Evolutionary conservation across 2,329 filamentous ascomycete genomes (phyloP), one percentile per base, ranked within the genome.

Genomic region (Ophiostoma triangulosporum): DNA sequence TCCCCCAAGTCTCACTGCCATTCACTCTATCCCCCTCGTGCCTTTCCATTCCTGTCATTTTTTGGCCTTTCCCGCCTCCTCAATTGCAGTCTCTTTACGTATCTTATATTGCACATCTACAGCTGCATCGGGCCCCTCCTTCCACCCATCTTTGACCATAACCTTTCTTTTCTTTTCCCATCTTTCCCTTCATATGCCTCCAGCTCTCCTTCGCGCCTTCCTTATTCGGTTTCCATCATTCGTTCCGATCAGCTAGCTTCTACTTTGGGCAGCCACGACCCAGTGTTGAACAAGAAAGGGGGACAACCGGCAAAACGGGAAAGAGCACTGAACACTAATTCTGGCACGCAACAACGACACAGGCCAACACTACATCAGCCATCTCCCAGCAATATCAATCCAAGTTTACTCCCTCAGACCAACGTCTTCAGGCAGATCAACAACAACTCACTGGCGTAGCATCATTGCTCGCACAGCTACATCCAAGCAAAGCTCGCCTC

Each of bases 181-280:
- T 45, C 40, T 26, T 27, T n/a, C 22, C 14, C 15, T 48, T 24
- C 36, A 27, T 50, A 5, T 26, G 22, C 32, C 22, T 38, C 40
- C 14, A 27, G 15, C 33, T 33, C 45, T 20, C 50, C 22, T 43
- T 35, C n/a, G 20, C 48, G 26, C 8, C 29, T 33, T 36, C 45
- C 48, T 17, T 12, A 46, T 27, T 50, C 36, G 29, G 36, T 40
- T 26, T 43, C 36, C 32, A 33, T 29, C 43, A 31, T 35, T 40
- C 53, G 17, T 36, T 48, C 27, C 52, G 46, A 48, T 46, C 38
- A 50, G 35, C 38, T 40, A 38, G 35, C 40, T 36, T 48, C 48
- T 38, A 51, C 38, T 43, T 54, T 54, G 53, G 53, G 53, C 53
- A 54, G 49, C 53, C 49, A 51, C 48, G 36, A 31, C 24, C 20